phyloP scores from a whole-genome alignment of 306 rosid species.

The Vigna radiata region DNA sequence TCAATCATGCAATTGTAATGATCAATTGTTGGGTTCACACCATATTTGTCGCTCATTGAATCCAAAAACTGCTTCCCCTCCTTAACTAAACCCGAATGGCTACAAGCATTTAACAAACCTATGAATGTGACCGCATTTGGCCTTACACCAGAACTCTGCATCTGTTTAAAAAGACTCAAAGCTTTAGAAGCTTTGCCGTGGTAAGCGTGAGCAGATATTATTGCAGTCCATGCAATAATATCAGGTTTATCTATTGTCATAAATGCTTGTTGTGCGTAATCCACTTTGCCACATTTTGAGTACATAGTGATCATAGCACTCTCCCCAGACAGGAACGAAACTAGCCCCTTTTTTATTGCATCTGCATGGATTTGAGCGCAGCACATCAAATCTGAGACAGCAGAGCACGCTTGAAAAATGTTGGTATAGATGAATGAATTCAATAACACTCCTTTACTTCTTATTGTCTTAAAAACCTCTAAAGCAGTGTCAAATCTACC shows the following conservation, averaged over 20 bases:
- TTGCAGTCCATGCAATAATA: slow-evolving; percentile 67
- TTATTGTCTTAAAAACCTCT: slow-evolving; percentile 54
- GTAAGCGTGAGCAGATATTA: slow-evolving; percentile 61
- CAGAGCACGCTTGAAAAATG: slow-evolving; percentile 69
- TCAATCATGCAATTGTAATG: slow-evolving; percentile 71
- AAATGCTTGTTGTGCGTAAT: slow-evolving; percentile 61
- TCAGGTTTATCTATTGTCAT: slow-evolving; percentile 61
- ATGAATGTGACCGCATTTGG: slow-evolving; percentile 66
- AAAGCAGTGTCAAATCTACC: slow-evolving; percentile 60
- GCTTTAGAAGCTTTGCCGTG: slow-evolving; percentile 68
- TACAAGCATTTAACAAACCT: slow-evolving; percentile 65
- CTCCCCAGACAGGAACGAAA: slow-evolving; percentile 56
- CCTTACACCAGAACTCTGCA: slow-evolving; percentile 56
- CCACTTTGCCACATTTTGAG: slow-evolving; percentile 68
- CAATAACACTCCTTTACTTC: slow-evolving; percentile 53
- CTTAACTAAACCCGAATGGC: slow-evolving; percentile 63
- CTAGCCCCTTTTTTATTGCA: slow-evolving; percentile 63
- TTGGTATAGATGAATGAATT: slow-evolving; percentile 63
- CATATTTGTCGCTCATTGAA: slow-evolving; percentile 51
- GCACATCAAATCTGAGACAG: slow-evolving; percentile 54
- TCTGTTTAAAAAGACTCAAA: slow-evolving; percentile 51
- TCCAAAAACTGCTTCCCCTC: slow-evolving; percentile 61
- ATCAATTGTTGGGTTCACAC: slow-evolving; percentile 58
- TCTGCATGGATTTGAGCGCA: slow-evolving; percentile 69
- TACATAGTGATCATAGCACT: slow-evolving; percentile 75